Percentiles rank a stretch among this genome's conserved stretches.
Evolutionary conservation across 768 basidiomycete species (phyloP).

Genomic region (Russula griseocarnosa): DNA sequence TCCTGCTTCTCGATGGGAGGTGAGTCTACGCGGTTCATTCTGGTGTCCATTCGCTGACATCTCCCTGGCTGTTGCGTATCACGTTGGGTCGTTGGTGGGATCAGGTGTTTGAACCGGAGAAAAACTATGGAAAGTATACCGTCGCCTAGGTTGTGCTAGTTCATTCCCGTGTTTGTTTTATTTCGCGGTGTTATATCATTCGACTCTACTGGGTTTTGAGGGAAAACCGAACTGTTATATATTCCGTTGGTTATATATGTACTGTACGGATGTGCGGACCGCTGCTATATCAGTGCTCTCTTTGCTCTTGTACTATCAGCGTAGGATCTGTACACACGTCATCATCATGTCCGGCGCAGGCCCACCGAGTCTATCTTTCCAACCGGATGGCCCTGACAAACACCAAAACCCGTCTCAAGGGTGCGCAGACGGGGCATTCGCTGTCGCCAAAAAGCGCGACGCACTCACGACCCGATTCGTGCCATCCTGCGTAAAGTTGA

Average conservation of each 20-base stretch:
- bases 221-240: neutral
- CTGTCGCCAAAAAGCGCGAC: constrained; percentile 97
- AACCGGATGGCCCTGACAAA: constrained; percentile 97
- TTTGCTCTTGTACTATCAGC: neutral
- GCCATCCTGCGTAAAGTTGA: constrained; percentile 96
- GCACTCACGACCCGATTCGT: constrained; percentile 92
- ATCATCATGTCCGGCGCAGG: constrained; percentile 81
- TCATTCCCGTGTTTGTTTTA: neutral
- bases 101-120: constrained; percentile 91
- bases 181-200: neutral
- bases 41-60: constrained; percentile 1
- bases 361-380: constrained; percentile 89
- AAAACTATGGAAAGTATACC: constrained; percentile 89
- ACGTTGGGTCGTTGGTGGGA: neutral
- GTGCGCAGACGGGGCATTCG: constrained; percentile 93
- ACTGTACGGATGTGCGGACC: constrained; percentile 8
- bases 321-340: neutral
- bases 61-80: neutral
- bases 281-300: neutral
- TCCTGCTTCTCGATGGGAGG: constrained; percentile 96
- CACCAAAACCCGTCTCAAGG: constrained; percentile 84
- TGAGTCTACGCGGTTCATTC: constrained; percentile 36
- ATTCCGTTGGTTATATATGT: too few species aligned
- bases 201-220: neutral
- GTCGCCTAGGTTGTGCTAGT: constrained; percentile 43